A percentile compares a stretch with the other conserved stretches of the same genome.
Conservation (phyloP, 345 rosid genomes). For the Salix suchowensis region DNA sequence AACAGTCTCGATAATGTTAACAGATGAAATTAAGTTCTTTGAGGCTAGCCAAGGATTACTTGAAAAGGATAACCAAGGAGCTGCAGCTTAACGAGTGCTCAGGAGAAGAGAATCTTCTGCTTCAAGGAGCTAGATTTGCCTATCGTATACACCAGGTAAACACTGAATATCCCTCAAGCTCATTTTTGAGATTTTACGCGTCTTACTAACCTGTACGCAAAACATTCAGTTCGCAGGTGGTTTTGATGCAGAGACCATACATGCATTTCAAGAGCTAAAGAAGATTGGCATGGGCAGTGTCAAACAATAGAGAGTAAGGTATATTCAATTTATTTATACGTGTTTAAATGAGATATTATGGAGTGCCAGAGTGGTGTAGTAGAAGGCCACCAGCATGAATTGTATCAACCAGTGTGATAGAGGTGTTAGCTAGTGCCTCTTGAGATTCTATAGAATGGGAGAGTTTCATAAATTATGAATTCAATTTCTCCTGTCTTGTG, state of each 20-base stretch:
- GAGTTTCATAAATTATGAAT: background rate
- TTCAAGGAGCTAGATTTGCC: constrained; percentile 80
- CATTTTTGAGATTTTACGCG: background rate
- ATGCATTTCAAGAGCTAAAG: constrained; percentile 66
- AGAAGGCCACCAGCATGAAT: background rate
- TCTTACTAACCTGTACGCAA: constrained; percentile 1
- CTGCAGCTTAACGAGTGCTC: constrained; percentile 28
- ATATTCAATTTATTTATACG: background rate
- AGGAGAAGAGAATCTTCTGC: constrained; percentile 46
- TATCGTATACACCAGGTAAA: constrained; percentile 81
- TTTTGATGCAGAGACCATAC: constrained; percentile 59
- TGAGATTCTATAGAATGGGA: background rate
- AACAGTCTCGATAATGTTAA: background rate
- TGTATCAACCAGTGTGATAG: background rate
- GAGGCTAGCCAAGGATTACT: constrained; percentile 58
- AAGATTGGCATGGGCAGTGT: constrained; percentile 21
- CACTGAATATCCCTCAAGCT: background rate
- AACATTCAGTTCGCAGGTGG: constrained; percentile 84
- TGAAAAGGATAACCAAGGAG: constrained; percentile 60
- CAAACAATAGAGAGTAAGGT: constrained; percentile 1
- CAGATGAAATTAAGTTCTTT: constrained; percentile 77
- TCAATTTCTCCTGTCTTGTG: background rate
- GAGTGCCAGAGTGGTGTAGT: background rate
- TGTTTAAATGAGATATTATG: background rate
- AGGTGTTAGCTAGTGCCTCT: background rate